Conservation (phyloP, 2,329 filamentous ascomycete species). For the Sporothrix inflata region DNA sequence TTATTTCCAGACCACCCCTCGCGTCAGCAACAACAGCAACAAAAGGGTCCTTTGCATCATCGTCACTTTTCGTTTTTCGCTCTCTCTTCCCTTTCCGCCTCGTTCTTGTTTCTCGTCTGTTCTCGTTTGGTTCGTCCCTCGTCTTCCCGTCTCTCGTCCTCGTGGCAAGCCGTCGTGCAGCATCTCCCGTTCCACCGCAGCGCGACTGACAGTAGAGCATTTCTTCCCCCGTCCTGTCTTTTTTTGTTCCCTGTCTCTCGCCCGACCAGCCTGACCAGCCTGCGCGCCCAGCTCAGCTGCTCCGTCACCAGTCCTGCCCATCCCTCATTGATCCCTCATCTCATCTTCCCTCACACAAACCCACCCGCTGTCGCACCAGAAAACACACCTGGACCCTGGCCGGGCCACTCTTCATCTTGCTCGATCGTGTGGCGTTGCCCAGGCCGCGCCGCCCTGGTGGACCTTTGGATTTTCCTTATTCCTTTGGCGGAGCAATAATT, state of each 20-base stretch:
- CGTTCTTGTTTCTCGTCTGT: neutral
- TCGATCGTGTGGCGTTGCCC: neutral
- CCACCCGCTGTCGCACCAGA: constrained; percentile 16
- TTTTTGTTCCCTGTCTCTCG: neutral
- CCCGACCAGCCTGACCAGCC: neutral
- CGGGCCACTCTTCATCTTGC: neutral
- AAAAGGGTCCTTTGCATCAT: neutral
- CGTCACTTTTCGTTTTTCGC: neutral
- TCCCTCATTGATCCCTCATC: constrained; percentile 3
- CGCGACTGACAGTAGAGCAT: neutral
- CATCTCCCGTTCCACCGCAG: constrained; percentile 17
- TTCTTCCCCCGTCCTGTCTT: neutral
- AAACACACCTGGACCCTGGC: constrained; percentile 1
- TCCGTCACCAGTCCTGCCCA: neutral
- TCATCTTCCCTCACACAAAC: neutral
- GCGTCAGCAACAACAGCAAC: neutral
- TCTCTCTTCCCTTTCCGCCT: no score
- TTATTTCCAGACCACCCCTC: neutral
- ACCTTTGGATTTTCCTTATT: neutral
- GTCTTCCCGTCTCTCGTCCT: constrained; percentile 10
- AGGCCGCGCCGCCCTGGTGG: constrained; percentile 1
- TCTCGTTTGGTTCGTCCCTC: neutral
- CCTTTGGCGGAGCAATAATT: neutral
- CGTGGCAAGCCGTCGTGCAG: constrained; percentile 19
- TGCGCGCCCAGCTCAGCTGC: neutral